Base-by-base conservation (phyloP, 345 rosid genomes). In the Moringa oleifera region DNA sequence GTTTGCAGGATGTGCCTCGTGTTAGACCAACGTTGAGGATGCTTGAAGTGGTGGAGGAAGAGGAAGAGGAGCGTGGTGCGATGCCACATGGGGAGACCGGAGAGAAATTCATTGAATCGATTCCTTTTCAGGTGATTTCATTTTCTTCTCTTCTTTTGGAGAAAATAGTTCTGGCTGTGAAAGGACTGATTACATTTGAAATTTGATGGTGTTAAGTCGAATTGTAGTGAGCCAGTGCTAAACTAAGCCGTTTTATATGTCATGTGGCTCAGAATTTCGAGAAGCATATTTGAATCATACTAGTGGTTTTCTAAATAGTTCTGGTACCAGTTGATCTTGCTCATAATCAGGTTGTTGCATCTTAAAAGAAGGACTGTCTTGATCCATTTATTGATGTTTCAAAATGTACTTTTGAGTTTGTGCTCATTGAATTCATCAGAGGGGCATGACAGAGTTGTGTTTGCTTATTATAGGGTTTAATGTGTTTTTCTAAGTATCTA, bases 61-160 rank as follows among this genome's bases (percentile, higher is more conserved):
- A 62, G 12, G 80, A 46, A 25, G 75, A 72, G 45, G 64, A 53
- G 23, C 66, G 47, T 66, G 68, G 17, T 11, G 37, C 64, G 59
- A 81, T 80, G 88, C 76, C 88, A 6, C 71, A 77, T 68, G 95
- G 97, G 33, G 70, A 62, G 51, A 85, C 90, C 41, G 97, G 97
- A 37, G 90, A 87, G 8, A 59, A 77, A 71, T 79, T 67, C 18
- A 23, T 83, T 23, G 81, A 74, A 11, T 77, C 91, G 2, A 85
- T 87, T 68, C 82, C 97, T 1, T 90, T 80, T 81, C 97, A 90
- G 91, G 97, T 87, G 1, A 61, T 61, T 19, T 21, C 18, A 19
- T 41, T 9, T 41, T 28, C 3, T 28, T 57, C 11, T 51, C 23
- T 23, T 55, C 23, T 66, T 13, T 62, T 4, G 25, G 31, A 41